Evolutionary conservation across 305 asterid genomes (phyloP), one percentile per base, ranked within the genome.

Genomic region (Fraxinus sp.): DNA sequence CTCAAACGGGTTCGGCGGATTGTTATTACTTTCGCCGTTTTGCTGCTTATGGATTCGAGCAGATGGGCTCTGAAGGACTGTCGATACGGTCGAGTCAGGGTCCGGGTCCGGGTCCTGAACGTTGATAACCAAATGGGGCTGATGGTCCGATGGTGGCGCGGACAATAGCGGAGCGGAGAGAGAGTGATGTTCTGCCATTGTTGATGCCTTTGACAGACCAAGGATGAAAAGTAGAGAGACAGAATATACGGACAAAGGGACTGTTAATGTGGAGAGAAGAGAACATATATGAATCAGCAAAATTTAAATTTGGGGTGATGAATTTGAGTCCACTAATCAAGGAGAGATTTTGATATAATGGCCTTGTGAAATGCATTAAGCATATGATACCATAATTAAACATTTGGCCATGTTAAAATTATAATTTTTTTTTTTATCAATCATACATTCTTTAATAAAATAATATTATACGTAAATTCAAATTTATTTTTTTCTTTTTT

Each of bases 101-200:
- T 79, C 83, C 3, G 83, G 39, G 71, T 79, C 83, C 3, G 83
- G 39, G 71, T 90, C 94, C 70, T 74, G 64, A 72, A 95, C 91
- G 87, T 92, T 88, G 88, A 93, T 85, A 87, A 88, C 87, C 80
- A 87, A 79, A 87, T 94, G 95, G 18, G 89, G 80, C n/a, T 80
- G 86, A 11, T 81, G 78, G 49, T 88, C 87, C 80, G 91, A 73
- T 26, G 89, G 36, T 18, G 78, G 20, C 24, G 52, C 2, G 16
- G 77, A 72, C 66, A 92, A 90, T 49, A 94, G 94, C 24, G 98
- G 98, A 80, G 94, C 75, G 83, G 92, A 83, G 87, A 95, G 90
- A 41, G 86, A 79, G 24, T 80, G 90, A 84, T 84, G 84, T 37
- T 79, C 89, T 39, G 89, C 92, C 91, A 91, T 90, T 80, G 87